Base-by-base conservation (phyloP, 148 eudicot genomes). In the Mesembryanthemum crystallinum region DNA sequence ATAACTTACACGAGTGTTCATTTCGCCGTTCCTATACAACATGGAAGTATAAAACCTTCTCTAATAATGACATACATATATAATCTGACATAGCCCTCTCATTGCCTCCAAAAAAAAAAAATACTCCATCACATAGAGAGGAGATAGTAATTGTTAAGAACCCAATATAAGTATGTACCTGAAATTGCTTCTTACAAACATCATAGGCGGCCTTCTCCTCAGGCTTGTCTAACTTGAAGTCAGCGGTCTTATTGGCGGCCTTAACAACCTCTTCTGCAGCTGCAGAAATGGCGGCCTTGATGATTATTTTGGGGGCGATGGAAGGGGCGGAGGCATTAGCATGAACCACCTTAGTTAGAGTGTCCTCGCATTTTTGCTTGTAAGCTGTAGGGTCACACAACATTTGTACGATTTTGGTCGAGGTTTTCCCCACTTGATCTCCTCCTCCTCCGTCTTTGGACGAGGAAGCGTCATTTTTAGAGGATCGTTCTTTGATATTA, bases 381-480 rank as follows among this genome's bases (percentile, higher is more conserved):
- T 87, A 89, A 73, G 88, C 97, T 0, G 92, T 87, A 8, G 84
- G 70, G 0, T 82, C 76, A 74, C 98, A 94, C 28, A 92, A 65
- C 63, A 85, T 69, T 55, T 85, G 49, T 2, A 91, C 71, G 1
- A 83, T 84, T 77, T 86, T 83, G 17, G 76, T 61, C 3, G 81
- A 76, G 15, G 77, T 65, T 62, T 71, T 76, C 21, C 54, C 10
- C 2, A 51, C 63, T 2, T 35, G 77, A 37, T 25, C 78, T 28
- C 17, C 69, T 28, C 32, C 76, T 49, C 33, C 86, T 57, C 14
- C 49, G n/a, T 24, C 63, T 64, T 17, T 8, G 42, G 77, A 12
- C 20, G 77, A 30, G 47, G 73, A 14, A 17, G 63, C 39, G 39
- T 35, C 39, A 35, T 35, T 35, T 2, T 35, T 4, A 71, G 30